Evolutionary conservation across 345 rosid genomes (phyloP).

Genomic region (Erysimum cheiranthoides): DNA sequence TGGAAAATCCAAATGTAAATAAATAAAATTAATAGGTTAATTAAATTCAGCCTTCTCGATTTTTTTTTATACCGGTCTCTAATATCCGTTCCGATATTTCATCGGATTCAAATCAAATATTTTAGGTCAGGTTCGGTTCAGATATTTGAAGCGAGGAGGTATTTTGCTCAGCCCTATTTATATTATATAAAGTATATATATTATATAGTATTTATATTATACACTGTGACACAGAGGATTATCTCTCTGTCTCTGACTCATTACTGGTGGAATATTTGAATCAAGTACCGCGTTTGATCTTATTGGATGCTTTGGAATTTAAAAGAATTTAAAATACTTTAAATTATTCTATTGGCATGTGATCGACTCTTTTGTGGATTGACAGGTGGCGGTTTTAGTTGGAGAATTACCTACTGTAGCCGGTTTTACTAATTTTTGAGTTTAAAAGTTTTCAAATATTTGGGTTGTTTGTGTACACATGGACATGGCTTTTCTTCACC

Average conservation of each 20-base stretch:
- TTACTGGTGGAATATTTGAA: slow-evolving; percentile 42
- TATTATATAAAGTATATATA: too few species aligned
- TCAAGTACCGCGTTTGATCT: slow-evolving; percentile 41
- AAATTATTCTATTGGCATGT: slow-evolving; percentile 38
- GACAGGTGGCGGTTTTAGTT: slow-evolving; percentile 31
- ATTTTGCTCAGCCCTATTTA: too few species aligned
- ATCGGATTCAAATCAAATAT: too few species aligned
- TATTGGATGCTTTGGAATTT: slow-evolving; percentile 15
- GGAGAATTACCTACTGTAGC: slow-evolving; percentile 24
- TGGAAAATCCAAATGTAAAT: too few species aligned
- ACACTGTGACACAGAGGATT: slow-evolving; percentile 24
- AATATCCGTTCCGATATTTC: too few species aligned
- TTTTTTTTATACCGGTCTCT: too few species aligned
- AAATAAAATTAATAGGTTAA: too few species aligned
- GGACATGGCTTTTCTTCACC: slow-evolving; percentile 7
- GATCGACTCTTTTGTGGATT: slow-evolving; percentile 16
- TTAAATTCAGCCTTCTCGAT: too few species aligned
- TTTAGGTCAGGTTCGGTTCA: too few species aligned
- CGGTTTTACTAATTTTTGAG: background rate
- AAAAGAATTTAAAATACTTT: slow-evolving; percentile 17
- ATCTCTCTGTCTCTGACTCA: background rate
- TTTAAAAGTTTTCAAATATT: background rate
- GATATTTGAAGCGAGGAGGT: too few species aligned
- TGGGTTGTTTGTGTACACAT: slow-evolving; percentile 14
- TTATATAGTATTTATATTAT: too few species aligned